phyloP scores from a whole-genome alignment of 768 basidiomycete genomes.

The Trametes punicea region DNA sequence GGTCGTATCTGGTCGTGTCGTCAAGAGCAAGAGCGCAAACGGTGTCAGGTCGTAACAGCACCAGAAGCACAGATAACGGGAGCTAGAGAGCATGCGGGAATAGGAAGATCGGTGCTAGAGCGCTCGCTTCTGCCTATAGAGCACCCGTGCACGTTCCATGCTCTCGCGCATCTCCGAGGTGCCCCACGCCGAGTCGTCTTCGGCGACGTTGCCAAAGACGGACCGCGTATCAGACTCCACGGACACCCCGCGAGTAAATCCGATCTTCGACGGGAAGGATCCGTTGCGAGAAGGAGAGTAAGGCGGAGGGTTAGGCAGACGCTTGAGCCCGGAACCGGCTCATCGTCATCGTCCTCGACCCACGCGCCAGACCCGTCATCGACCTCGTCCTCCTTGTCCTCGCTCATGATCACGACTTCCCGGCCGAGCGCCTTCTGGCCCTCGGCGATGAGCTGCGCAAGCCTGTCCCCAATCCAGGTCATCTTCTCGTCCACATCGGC shows the following conservation, averaged over 20 bases:
- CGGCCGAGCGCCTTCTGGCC: constrained; percentile 72
- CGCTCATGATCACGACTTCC: constrained; percentile 79
- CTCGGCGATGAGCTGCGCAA: constrained; percentile 69
- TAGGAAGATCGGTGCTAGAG: not conserved
- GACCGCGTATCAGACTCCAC: constrained; percentile 33
- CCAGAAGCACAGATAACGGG: not conserved
- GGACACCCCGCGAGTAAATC: constrained; percentile 37
- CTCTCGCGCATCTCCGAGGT: constrained; percentile 66
- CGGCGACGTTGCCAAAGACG: constrained; percentile 27
- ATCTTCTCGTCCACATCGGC: constrained; percentile 57
- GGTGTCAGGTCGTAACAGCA: not conserved
- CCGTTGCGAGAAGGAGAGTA: constrained; percentile 29
- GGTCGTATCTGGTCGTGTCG: constrained; percentile 19
- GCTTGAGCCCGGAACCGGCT: constrained; percentile 20
- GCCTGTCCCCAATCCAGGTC: constrained; percentile 78
- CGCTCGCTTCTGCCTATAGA: constrained; percentile 24
- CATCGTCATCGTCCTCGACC: constrained; percentile 57
- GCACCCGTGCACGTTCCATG: constrained; percentile 65
- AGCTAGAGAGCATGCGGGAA: not conserved
- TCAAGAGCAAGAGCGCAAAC: not conserved
- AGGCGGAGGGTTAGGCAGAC: constrained; percentile 25
- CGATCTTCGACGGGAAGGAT: constrained; percentile 34
- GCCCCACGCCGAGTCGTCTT: constrained; percentile 51
- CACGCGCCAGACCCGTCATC: constrained; percentile 75
- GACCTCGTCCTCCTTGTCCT: constrained; percentile 67